phyloP scores from a whole-genome alignment of 1,284 basidiomycete species.

The Cryptococcus wingfieldii region DNA sequence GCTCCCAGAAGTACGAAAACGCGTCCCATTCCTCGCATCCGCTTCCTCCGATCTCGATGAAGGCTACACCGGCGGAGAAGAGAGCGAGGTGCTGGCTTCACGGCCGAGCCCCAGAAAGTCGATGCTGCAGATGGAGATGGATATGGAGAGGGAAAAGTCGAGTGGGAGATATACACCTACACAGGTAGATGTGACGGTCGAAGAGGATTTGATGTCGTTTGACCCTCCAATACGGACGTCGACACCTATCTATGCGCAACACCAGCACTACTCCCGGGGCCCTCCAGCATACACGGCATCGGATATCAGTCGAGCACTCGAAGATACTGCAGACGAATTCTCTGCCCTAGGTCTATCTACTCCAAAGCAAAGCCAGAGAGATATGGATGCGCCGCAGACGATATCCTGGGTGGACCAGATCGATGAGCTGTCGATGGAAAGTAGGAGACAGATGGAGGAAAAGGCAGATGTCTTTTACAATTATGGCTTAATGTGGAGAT shows the following conservation, averaged over 20 bases:
- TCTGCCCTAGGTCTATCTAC: slow-evolving; percentile 10
- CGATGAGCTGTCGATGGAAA: slow-evolving; percentile 5
- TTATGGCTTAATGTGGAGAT: slow-evolving; percentile 39
- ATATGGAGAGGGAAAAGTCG: background rate
- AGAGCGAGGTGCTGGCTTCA: slow-evolving; percentile 2
- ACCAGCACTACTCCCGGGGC: background rate
- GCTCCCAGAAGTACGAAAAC: slow-evolving; percentile 13
- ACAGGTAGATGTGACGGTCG: slow-evolving; percentile 8
- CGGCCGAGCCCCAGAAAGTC: slow-evolving; percentile 11
- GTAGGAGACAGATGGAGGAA: slow-evolving; percentile 26
- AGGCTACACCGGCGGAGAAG: slow-evolving; percentile 22
- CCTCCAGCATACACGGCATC: slow-evolving; percentile 31
- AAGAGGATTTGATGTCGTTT: slow-evolving; percentile 19
- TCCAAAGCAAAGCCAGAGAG: background rate
- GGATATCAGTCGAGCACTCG: slow-evolving; percentile 17
- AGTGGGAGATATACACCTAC: background rate
- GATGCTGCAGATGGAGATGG: slow-evolving; percentile 2
- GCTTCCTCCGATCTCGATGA: slow-evolving; percentile 45
- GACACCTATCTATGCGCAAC: slow-evolving; percentile 25
- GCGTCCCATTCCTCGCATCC: slow-evolving; percentile 40
- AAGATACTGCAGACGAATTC: slow-evolving; percentile 10
- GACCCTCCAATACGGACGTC: slow-evolving; percentile 31
- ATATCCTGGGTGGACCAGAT: slow-evolving; percentile 8
- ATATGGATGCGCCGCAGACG: background rate
- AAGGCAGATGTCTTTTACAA: slow-evolving; percentile 39